Evolutionary conservation across 108 stramenopile species (phyloP).

Genomic region (Nitzschia sp.): DNA sequence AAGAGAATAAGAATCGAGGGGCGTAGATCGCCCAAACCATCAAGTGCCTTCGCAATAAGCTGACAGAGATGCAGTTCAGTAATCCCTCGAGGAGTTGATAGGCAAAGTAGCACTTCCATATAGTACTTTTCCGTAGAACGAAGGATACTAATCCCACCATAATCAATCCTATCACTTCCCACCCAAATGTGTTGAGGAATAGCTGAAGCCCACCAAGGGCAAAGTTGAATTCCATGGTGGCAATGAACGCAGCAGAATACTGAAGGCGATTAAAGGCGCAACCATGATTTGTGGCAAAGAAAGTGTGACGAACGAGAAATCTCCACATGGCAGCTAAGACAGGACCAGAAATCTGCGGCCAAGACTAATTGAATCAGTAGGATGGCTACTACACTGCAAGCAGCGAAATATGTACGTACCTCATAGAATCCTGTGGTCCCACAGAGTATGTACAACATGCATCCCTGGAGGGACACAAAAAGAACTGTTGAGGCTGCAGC

Average conservation of each 20-base stretch:
- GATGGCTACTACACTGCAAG: too few relatives aligned
- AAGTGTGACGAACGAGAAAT: constrained; percentile 62
- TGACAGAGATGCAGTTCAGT: constrained; percentile 72
- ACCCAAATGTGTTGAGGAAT: constrained; percentile 84
- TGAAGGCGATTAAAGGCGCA: constrained; percentile 82
- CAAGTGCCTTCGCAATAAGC: constrained; percentile 70
- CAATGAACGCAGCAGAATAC: constrained; percentile 81
- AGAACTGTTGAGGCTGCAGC: constrained; percentile 58
- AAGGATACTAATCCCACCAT: constrained; percentile 44
- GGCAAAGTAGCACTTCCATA: constrained; percentile 67
- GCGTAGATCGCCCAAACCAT: constrained; percentile 92
- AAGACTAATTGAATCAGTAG: too few relatives aligned
- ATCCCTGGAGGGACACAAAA: constrained; percentile 52
- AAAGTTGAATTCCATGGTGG: constrained; percentile 69
- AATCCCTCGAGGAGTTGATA: constrained; percentile 69
- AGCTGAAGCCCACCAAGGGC: constrained; percentile 65
- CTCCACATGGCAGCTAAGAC: constrained; percentile 69
- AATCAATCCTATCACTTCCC: constrained; percentile 70
- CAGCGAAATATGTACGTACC: constrained; percentile 8
- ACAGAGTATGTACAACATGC: constrained; percentile 48
- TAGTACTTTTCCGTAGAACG: constrained; percentile 4
- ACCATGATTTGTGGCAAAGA: constrained; percentile 82
- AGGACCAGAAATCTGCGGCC: constrained; percentile 37
- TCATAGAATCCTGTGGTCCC: constrained; percentile 42
- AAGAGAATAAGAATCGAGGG: constrained; percentile 72